Evolutionary conservation across 2,329 filamentous ascomycete genomes (phyloP).

Genomic region (Madurella fahalii): DNA sequence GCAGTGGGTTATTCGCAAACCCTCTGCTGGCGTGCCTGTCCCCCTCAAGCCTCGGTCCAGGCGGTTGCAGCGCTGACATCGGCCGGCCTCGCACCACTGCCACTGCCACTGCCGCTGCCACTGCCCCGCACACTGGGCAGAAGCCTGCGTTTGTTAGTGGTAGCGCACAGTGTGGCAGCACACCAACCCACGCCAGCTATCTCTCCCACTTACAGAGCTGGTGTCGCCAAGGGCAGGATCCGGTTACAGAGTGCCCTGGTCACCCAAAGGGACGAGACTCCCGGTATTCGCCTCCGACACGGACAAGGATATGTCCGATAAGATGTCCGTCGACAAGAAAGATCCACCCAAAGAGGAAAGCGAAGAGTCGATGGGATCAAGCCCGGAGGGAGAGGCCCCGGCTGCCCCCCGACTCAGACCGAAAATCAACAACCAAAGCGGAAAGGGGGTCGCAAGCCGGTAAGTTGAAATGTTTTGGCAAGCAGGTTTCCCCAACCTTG

Average conservation of each 20-base stretch:
- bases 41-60: neutral
- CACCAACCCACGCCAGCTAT: neutral
- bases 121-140: slow-evolving; percentile 12
- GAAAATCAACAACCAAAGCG: slow-evolving; percentile 74
- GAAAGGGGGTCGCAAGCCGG: slow-evolving; percentile 95
- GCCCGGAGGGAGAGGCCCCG: slow-evolving; percentile 52
- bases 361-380: slow-evolving; percentile 59
- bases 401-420: slow-evolving; percentile 37
- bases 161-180: slow-evolving; percentile 11
- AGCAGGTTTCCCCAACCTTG: slow-evolving; percentile 4
- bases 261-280: neutral
- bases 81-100: neutral
- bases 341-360: slow-evolving; percentile 54
- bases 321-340: slow-evolving; percentile 63
- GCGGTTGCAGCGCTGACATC: slow-evolving; percentile 9
- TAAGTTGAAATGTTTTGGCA: slow-evolving; percentile 43
- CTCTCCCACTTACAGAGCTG: neutral
- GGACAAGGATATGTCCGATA: slow-evolving; percentile 57
- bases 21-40: slow-evolving; percentile 6
- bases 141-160: slow-evolving; percentile 2
- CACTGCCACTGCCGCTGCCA: slow-evolving; percentile 4
- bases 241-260: neutral
- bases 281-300: neutral
- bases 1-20: slow-evolving; percentile 9
- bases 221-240: neutral